These are phyloP conservation scores for Candida freyschussii DNA, from an alignment of 1,139 yeast species.

Conservation along the genomic window DNA sequence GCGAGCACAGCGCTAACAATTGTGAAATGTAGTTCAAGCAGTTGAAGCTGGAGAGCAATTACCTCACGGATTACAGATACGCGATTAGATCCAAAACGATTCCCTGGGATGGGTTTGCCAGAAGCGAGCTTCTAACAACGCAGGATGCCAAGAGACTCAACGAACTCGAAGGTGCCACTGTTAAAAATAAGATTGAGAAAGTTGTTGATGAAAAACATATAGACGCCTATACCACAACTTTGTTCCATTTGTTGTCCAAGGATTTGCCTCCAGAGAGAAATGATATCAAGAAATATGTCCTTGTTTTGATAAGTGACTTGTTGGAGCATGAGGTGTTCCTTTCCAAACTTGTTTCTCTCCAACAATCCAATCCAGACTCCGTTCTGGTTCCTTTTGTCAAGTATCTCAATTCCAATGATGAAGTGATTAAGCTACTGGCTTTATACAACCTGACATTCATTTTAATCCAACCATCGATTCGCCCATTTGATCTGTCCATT, in stretches of 20 bases:
- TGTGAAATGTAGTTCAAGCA: slow-evolving; percentile 12
- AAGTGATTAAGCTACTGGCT: slow-evolving; percentile 42
- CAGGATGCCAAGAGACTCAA: slow-evolving; percentile 66
- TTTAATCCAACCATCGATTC: slow-evolving; percentile 26
- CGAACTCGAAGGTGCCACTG: slow-evolving; percentile 47
- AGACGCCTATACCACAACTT: slow-evolving; percentile 20
- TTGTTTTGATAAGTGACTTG: slow-evolving; percentile 66
- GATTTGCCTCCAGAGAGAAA: slow-evolving; percentile 22
- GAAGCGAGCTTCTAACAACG: slow-evolving; percentile 63
- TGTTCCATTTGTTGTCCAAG: slow-evolving; percentile 12
- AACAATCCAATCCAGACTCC: slow-evolving; percentile 27
- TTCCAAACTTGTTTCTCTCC: slow-evolving; percentile 21
- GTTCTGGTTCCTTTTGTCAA: slow-evolving; percentile 32
- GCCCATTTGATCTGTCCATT: slow-evolving; percentile 26
- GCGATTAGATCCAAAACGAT: slow-evolving; percentile 77
- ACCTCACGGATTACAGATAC: slow-evolving; percentile 68
- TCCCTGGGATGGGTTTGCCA: slow-evolving; percentile 89
- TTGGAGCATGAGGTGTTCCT: slow-evolving; percentile 32
- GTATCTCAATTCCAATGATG: slow-evolving; percentile 45
- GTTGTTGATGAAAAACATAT: slow-evolving; percentile 18
- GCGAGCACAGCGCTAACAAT: no score
- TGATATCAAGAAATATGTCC: slow-evolving; percentile 70
- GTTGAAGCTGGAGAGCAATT: slow-evolving; percentile 47
- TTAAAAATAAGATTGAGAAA: slow-evolving; percentile 8
- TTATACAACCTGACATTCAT: slow-evolving; percentile 32